phyloP scores from a whole-genome alignment of 176 grass and related monocot genomes.

The Oropetium thomaeum region DNA sequence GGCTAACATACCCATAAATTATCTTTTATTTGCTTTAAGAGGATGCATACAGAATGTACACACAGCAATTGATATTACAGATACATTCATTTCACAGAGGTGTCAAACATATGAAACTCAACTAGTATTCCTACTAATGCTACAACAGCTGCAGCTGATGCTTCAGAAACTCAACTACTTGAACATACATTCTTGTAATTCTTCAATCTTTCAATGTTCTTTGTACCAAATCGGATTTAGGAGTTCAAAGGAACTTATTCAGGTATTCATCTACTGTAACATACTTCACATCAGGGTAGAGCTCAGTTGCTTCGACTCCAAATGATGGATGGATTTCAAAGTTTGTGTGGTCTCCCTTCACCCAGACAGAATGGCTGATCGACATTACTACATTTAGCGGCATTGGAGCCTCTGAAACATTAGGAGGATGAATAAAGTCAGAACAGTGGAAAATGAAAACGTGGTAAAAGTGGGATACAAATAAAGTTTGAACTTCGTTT shows the following conservation, averaged over 20 bases:
- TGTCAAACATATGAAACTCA: too few relatives aligned
- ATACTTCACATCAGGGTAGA: slow-evolving; percentile 72
- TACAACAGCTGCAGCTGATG: too few relatives aligned
- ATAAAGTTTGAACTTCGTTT: not conserved
- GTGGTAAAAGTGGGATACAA: not conserved
- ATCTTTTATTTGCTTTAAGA: too few relatives aligned
- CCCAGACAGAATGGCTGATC: slow-evolving; percentile 55
- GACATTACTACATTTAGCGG: slow-evolving; percentile 31
- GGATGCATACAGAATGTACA: too few relatives aligned
- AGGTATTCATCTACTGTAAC: slow-evolving; percentile 63
- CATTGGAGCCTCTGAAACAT: slow-evolving; percentile 29
- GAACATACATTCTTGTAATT: too few relatives aligned
- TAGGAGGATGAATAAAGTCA: not conserved
- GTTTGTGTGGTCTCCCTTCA: slow-evolving; percentile 78
- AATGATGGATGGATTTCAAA: slow-evolving; percentile 65
- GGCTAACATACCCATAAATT: too few relatives aligned
- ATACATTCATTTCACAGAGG: too few relatives aligned
- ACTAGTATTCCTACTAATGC: too few relatives aligned
- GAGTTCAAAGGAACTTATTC: slow-evolving; percentile 41
- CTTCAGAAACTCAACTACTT: too few relatives aligned
- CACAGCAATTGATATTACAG: too few relatives aligned
- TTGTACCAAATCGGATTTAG: too few relatives aligned
- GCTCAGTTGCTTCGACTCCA: slow-evolving; percentile 64
- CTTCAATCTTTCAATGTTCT: too few relatives aligned
- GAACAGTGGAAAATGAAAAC: not conserved